These are phyloP conservation scores for Botrytis cinerea DNA, from an alignment of 2,329 filamentous ascomycete species.

Conservation along the genomic window DNA sequence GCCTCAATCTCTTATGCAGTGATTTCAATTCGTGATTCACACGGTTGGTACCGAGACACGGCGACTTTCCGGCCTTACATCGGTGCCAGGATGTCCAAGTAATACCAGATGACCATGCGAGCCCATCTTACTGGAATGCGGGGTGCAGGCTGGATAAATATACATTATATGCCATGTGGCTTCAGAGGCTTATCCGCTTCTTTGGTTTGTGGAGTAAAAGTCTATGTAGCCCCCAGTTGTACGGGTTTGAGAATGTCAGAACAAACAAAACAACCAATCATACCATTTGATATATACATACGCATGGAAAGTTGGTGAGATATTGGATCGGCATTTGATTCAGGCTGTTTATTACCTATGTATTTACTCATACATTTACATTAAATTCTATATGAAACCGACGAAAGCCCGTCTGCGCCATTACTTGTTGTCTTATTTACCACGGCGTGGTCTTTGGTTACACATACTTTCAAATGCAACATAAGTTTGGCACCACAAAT, in stretches of 20 bases:
- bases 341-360: neutral
- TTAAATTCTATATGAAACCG: conserved; percentile 16
- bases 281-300: neutral
- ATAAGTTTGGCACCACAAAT: conserved; percentile 6
- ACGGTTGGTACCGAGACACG: conserved; percentile 18
- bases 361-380: neutral
- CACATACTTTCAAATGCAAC: conserved; percentile 4
- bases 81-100: conserved; percentile 19
- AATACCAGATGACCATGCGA: conserved; percentile 23
- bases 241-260: conserved; percentile 4
- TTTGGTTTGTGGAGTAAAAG: conserved; percentile 13
- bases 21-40: neutral
- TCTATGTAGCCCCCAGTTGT: neutral
- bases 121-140: conserved; percentile 17
- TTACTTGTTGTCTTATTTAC: neutral
- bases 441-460: neutral
- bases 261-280: neutral
- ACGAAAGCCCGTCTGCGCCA: conserved; percentile 18
- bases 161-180: conserved; percentile 19
- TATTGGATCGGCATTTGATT: neutral
- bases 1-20: neutral
- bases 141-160: conserved; percentile 20
- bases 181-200: conserved; percentile 7
- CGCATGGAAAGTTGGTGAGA: neutral
- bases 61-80: conserved; percentile 21